Evolutionary conservation across 2,329 filamentous ascomycete species (phyloP).

Genomic region (Ophiostoma quercus): DNA sequence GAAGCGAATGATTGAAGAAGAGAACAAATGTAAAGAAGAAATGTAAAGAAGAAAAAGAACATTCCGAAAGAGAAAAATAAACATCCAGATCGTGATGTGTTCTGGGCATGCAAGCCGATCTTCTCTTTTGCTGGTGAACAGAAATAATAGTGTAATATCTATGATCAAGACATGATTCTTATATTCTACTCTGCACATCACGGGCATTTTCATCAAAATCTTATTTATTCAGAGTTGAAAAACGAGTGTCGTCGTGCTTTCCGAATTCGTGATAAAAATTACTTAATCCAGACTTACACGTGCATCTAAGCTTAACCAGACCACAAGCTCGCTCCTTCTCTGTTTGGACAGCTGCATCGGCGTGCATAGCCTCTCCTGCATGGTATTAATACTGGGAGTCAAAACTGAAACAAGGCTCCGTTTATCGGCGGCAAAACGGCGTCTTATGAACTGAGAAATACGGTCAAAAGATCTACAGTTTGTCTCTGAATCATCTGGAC

Average conservation of each 20-base stretch:
- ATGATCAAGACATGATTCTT: background rate
- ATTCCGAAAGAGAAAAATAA: conserved; percentile 10
- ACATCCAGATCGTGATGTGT: background rate
- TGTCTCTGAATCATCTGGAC: background rate
- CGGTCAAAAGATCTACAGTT: background rate
- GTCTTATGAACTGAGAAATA: background rate
- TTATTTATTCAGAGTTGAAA: background rate
- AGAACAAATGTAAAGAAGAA: background rate
- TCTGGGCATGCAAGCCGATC: background rate
- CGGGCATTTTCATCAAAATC: too few relatives aligned
- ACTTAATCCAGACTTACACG: background rate
- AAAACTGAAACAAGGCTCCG: background rate
- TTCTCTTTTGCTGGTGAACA: background rate
- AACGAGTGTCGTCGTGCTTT: background rate
- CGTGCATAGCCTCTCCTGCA: background rate
- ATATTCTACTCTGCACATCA: background rate
- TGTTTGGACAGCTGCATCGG: background rate
- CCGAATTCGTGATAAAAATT: background rate
- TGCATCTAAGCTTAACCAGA: background rate
- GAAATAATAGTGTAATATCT: background rate
- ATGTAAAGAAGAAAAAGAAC: conserved; percentile 11
- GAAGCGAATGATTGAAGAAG: conserved; percentile 1
- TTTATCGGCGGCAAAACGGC: background rate
- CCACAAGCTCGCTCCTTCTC: background rate
- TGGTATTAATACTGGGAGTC: background rate